phyloP scores from a whole-genome alignment of 176 grass and related monocot genomes.

The Oryza coarctata region DNA sequence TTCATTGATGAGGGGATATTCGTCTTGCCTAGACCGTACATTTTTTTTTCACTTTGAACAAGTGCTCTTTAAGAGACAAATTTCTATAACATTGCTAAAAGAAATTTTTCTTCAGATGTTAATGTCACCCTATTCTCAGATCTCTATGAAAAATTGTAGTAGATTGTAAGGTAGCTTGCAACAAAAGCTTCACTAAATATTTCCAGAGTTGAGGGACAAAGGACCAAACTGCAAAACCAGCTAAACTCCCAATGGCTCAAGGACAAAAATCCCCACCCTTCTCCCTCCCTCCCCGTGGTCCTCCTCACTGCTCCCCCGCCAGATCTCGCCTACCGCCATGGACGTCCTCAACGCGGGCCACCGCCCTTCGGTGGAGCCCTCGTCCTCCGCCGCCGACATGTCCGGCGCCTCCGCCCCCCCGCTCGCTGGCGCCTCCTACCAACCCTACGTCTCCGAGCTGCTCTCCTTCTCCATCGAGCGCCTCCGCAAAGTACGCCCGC shows the following conservation, averaged over 20 bases:
- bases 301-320: constrained; percentile 54
- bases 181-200: too few species aligned
- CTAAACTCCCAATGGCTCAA: constrained; percentile 19
- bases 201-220: too few species aligned
- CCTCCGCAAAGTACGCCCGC: constrained; percentile 70
- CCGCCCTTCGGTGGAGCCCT: constrained; percentile 22
- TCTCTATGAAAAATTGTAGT: too few species aligned
- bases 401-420: constrained; percentile 37
- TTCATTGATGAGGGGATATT: too few species aligned
- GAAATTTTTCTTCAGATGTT: too few species aligned
- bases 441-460: constrained; percentile 98
- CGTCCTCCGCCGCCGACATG: constrained; percentile 19
- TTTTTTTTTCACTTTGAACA: too few species aligned
- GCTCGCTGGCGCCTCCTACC: constrained; percentile 56
- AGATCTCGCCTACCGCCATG: constrained; percentile 65
- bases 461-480: constrained; percentile 99
- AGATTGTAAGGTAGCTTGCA: too few species aligned
- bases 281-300: constrained; percentile 12
- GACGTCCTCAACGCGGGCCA: constrained; percentile 44
- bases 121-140: too few species aligned
- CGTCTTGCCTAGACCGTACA: too few species aligned
- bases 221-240: constrained; percentile 4
- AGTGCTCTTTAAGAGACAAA: too few species aligned
- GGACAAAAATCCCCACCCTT: constrained; percentile 17
- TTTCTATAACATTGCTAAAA: too few species aligned